These are phyloP conservation scores for Talaromyces albobiverticillius DNA, from an alignment of 2,329 filamentous ascomycete species.

Conservation along the genomic window DNA sequence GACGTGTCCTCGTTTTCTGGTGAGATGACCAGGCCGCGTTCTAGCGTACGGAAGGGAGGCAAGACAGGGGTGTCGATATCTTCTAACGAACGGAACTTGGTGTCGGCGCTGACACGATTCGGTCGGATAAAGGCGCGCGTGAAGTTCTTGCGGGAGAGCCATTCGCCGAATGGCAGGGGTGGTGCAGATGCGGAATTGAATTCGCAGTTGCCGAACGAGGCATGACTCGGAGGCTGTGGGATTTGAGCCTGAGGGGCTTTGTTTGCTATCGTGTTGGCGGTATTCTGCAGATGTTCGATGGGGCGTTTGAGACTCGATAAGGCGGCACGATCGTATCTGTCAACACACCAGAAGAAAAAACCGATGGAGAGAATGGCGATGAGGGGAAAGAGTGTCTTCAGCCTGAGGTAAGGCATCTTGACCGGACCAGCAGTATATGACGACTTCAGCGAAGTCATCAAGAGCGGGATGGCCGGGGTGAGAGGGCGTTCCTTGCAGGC, in stretches of 20 bases:
- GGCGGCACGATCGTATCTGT: slow-evolving; percentile 37
- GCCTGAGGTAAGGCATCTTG: slow-evolving; percentile 39
- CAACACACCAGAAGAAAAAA: slow-evolving; percentile 40
- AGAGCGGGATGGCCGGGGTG: background rate
- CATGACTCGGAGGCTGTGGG: slow-evolving; percentile 21
- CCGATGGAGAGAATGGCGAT: slow-evolving; percentile 36
- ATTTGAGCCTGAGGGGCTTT: slow-evolving; percentile 19
- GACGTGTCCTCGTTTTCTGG: slow-evolving; percentile 29
- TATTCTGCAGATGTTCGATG: slow-evolving; percentile 24
- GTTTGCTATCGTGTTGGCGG: slow-evolving; percentile 8
- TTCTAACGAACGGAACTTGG: slow-evolving; percentile 39
- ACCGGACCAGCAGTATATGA: slow-evolving; percentile 21
- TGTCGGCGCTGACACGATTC: slow-evolving; percentile 32
- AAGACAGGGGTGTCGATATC: slow-evolving; percentile 36
- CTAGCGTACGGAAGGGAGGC: slow-evolving; percentile 35
- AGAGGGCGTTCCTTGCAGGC: background rate
- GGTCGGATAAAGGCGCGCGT: slow-evolving; percentile 42
- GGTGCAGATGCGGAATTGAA: slow-evolving; percentile 32
- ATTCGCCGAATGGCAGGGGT: slow-evolving; percentile 38
- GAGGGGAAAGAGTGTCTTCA: slow-evolving; percentile 38
- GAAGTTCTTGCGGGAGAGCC: slow-evolving; percentile 44
- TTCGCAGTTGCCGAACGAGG: slow-evolving; percentile 27
- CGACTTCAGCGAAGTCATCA: slow-evolving; percentile 10
- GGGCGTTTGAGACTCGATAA: slow-evolving; percentile 36
- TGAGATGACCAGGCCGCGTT: slow-evolving; percentile 38